Base-by-base conservation (phyloP, 805 yeast species). In the Candida peoriensis region DNA sequence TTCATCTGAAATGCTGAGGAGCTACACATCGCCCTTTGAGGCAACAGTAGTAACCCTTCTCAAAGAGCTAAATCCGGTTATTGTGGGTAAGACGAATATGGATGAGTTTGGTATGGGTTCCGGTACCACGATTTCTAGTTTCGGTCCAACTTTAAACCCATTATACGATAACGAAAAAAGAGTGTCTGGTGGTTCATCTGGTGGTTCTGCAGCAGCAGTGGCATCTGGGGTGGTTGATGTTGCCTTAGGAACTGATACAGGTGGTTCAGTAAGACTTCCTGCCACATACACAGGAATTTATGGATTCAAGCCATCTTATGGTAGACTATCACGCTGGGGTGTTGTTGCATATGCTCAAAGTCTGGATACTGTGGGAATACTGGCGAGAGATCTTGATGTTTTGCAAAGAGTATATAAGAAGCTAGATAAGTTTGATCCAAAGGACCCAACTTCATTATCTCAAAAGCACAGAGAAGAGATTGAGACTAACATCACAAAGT, bases 91-190 rank as follows among this genome's bases (percentile, higher is more conserved):
- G 57, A 72, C 94, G 3, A 93, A 90, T 48, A 66, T 93, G 74
- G 99, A 93, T 61, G 97, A 93, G 61, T 93, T 93, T 63, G 99
- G 96, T 3, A 93, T 93, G 98, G 99, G 98, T 9, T 78, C 85
- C 10, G 70, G 78, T 2, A 80, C 76, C 11, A 62, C 75, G 3
- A 67, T 74, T 46, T 70, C 82, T 0, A 45, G 49, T 33, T 74
- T 60, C 50, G 89, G 88, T 0, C 67, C 81, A 1, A 69, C 81
- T 0, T 37, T 62, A 4, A 83, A 84, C 47, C 79, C 81, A 1
- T 46, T 66, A 8, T 74, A 55, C 37, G 57, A 60, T 1, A 44
- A 44, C 4, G 57, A 58, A 14, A 56, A 57, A 32, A 58, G 72
- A 25, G 60, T 75, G 2, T 68, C 82, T 3, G 99, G 99, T 10